These are phyloP conservation scores for Xylaria sp. DNA, from an alignment of 2,329 filamentous ascomycete species.

Conservation along the genomic window DNA sequence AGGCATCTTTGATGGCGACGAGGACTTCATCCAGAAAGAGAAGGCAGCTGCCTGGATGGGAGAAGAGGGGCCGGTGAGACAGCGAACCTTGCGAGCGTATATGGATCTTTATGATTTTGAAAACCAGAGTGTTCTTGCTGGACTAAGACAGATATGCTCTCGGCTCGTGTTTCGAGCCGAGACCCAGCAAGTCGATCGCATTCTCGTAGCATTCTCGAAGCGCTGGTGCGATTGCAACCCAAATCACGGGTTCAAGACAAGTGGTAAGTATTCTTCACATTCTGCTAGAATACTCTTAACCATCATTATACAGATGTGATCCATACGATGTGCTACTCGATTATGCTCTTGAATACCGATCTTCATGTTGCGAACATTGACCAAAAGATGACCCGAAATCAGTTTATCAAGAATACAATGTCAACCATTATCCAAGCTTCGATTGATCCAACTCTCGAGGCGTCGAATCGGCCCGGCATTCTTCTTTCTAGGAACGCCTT, in stretches of 20 bases:
- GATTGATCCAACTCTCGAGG: constrained; percentile 71
- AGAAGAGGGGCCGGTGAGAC: constrained; percentile 67
- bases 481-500: constrained; percentile 50
- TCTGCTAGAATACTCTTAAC: constrained; percentile 33
- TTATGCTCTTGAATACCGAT: constrained; percentile 94
- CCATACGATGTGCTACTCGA: constrained; percentile 95
- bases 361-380: constrained; percentile 94
- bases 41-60: constrained; percentile 89
- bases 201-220: constrained; percentile 85
- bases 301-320: constrained; percentile 72
- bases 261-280: constrained; percentile 60
- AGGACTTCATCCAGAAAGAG: constrained; percentile 78
- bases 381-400: constrained; percentile 90
- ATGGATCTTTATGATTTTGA: constrained; percentile 92
- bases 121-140: constrained; percentile 77
- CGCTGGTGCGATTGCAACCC: constrained; percentile 95
- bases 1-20: constrained; percentile 82
- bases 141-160: constrained; percentile 80
- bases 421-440: constrained; percentile 82
- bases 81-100: constrained; percentile 72
- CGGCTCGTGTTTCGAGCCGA: constrained; percentile 86
- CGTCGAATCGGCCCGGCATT: constrained; percentile 63
- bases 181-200: constrained; percentile 95
- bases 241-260: constrained; percentile 88
- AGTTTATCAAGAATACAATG: constrained; percentile 97